Evolutionary conservation across 2,329 filamentous ascomycete species (phyloP).

Genomic region (Septoria petroselini): DNA sequence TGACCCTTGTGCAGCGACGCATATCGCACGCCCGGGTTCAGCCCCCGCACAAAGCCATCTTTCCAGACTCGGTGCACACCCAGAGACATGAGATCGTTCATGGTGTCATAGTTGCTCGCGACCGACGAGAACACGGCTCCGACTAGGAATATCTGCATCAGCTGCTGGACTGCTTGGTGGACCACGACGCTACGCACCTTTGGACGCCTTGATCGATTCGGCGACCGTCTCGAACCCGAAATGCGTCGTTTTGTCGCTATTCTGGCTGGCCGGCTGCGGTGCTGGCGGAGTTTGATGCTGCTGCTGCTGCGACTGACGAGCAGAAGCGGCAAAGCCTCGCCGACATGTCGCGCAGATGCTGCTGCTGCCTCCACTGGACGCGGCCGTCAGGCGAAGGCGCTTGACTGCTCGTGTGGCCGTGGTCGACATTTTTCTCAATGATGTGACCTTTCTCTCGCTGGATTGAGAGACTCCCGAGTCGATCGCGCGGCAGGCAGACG

Average conservation of each 20-base stretch:
- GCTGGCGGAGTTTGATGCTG: constrained; percentile 29
- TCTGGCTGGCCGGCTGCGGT: constrained; percentile 34
- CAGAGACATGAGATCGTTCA: constrained; percentile 99
- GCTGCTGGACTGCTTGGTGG: background rate
- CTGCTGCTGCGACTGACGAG: background rate
- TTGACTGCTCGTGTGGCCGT: constrained; percentile 34
- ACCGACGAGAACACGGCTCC: constrained; percentile 92
- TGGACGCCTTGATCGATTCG: constrained; percentile 71
- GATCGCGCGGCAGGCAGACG: too few species aligned
- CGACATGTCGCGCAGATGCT: constrained; percentile 31
- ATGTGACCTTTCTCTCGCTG: too few species aligned
- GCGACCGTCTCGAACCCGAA: constrained; percentile 87
- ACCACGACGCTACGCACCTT: constrained; percentile 46
- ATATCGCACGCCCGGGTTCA: constrained; percentile 71
- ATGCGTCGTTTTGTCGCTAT: constrained; percentile 66
- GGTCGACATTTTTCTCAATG: constrained; percentile 21
- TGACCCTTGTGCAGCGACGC: constrained; percentile 41
- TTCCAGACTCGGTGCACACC: constrained; percentile 97
- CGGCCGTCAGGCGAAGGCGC: constrained; percentile 31
- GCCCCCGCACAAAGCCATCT: constrained; percentile 87
- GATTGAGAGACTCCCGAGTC: too few species aligned
- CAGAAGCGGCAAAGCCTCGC: constrained; percentile 22
- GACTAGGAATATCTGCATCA: constrained; percentile 50
- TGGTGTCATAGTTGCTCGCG: constrained; percentile 88
- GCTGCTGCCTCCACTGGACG: background rate